Percentiles rank a stretch among this genome's conserved stretches.
phyloP scores from a whole-genome alignment of 2,329 filamentous ascomycete species.

The Trichoderma arundinaceum region DNA sequence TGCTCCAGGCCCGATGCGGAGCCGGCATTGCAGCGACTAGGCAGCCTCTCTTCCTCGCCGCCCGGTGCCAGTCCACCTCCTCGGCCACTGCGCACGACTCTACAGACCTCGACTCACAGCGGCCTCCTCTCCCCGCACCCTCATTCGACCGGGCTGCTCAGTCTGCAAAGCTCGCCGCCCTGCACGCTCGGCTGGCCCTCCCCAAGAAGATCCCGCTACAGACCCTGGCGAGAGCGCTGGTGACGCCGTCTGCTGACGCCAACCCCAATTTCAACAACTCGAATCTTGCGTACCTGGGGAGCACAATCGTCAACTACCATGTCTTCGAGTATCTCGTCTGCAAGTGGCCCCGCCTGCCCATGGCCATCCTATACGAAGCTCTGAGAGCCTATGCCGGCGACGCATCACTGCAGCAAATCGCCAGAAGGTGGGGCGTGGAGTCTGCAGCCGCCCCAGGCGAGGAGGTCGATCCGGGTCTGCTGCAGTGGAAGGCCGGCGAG shows the following conservation, averaged over 20 bases:
- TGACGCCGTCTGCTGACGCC: conserved; percentile 83
- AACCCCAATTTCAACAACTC: conserved; percentile 86
- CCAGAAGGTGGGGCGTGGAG: conserved; percentile 90
- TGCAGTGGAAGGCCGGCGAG: conserved; percentile 73
- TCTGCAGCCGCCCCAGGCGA: conserved; percentile 81
- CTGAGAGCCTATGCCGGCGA: conserved; percentile 84
- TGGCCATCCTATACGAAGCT: conserved; percentile 83
- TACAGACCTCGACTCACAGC: conserved; percentile 37
- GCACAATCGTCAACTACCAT: conserved; percentile 85
- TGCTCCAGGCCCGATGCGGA: conserved; percentile 46
- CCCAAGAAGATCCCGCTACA: conserved; percentile 81
- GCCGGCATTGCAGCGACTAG: conserved; percentile 37
- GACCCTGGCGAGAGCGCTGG: conserved; percentile 82
- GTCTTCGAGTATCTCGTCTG: conserved; percentile 86
- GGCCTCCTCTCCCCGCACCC: conserved; percentile 68
- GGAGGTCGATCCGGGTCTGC: conserved; percentile 88
- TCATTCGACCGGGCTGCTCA: conserved; percentile 66
- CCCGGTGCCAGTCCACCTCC: conserved; percentile 46
- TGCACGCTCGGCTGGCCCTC: conserved; percentile 87
- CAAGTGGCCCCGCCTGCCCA: conserved; percentile 88
- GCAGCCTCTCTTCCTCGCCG: conserved; percentile 38
- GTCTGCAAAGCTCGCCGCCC: conserved; percentile 89
- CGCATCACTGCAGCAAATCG: conserved; percentile 73
- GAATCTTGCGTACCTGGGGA: conserved; percentile 79
- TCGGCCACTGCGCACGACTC: conserved; percentile 37